phyloP scores from a whole-genome alignment of 495 filamentous ascomycete species.

The Penicillium dipodomyicola region DNA sequence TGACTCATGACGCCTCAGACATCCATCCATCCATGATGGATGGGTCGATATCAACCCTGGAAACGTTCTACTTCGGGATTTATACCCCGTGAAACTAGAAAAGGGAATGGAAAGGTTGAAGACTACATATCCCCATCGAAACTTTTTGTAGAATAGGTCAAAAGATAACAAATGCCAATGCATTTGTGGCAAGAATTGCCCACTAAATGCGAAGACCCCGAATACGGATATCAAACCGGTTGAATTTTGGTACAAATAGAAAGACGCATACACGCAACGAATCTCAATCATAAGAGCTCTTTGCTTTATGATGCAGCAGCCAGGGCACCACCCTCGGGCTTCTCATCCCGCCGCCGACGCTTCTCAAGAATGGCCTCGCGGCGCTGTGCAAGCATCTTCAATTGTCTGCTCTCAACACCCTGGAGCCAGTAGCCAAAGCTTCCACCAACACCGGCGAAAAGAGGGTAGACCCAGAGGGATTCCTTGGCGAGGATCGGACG shows the following conservation, averaged over 20 bases:
- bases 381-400: conserved; percentile 69
- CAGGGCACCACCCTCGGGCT: conserved; percentile 37
- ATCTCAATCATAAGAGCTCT: conserved; percentile 13
- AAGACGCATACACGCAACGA: conserved; percentile 30
- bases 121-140: not conserved
- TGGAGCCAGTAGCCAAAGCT: conserved; percentile 96
- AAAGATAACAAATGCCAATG: conserved; percentile 2
- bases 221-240: conserved; percentile 34
- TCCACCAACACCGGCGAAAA: conserved; percentile 79
- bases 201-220: conserved; percentile 7
- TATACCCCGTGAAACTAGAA: not conserved
- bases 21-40: too few relatives aligned
- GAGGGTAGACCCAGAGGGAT: conserved; percentile 84
- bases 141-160: conserved; percentile 4
- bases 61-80: conserved; percentile 8
- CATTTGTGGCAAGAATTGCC: conserved; percentile 6
- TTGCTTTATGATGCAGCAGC: conserved; percentile 39
- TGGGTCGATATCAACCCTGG: conserved; percentile 1
- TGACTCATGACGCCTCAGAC: conserved; percentile 15
- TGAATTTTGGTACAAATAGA: conserved; percentile 41
- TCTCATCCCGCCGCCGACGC: conserved; percentile 65
- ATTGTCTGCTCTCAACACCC: conserved; percentile 78
- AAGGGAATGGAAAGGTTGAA: not conserved
- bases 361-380: conserved; percentile 81
- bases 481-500: conserved; percentile 80